Evolutionary conservation across 2,329 filamentous ascomycete genomes (phyloP).

Genomic region (Penicillium sp.): DNA sequence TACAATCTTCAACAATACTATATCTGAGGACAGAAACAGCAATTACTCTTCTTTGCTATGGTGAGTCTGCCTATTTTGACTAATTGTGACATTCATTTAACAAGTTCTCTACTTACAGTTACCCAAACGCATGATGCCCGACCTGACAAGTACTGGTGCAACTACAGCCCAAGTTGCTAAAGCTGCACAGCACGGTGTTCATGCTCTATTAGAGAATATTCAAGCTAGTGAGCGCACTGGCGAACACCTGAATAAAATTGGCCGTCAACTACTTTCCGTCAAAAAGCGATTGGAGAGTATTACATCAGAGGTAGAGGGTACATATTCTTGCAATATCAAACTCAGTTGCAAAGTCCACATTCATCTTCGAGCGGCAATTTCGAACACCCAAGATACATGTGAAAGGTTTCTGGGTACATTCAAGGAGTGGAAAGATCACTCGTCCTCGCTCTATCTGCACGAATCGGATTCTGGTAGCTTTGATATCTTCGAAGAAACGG

Average conservation of each 20-base stretch:
- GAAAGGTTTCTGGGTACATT: neutral
- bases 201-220: neutral
- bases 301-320: neutral
- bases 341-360: neutral
- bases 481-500: neutral
- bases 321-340: neutral
- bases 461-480: neutral
- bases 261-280: neutral
- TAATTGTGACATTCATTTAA: neutral
- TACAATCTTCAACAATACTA: neutral
- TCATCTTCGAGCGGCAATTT: neutral
- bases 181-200: neutral
- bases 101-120: neutral
- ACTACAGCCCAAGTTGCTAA: neutral
- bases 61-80: neutral
- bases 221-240: neutral
- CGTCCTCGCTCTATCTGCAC: neutral
- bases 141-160: neutral
- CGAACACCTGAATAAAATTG: neutral
- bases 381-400: neutral
- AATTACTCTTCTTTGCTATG: neutral
- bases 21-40: neutral
- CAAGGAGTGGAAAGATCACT: neutral
- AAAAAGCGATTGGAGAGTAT: neutral
- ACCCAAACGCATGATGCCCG: neutral